Evolutionary conservation across 192 early-diverging fungal genomes (phyloP), one percentile per base, ranked within the genome.

Genomic region (Mortierella claussenii): DNA sequence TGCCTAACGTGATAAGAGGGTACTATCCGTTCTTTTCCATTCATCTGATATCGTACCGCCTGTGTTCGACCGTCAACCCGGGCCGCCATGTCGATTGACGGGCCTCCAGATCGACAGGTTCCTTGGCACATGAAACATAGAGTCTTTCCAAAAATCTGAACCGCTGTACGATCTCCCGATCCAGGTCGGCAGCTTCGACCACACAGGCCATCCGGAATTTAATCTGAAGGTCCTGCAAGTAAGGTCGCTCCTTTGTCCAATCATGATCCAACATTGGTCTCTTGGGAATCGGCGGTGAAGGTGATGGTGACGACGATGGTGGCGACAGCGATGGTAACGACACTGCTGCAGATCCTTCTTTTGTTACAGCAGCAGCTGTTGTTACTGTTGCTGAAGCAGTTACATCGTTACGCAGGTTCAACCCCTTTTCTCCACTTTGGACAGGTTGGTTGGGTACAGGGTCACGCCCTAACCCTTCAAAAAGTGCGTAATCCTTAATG

Each of bases 101-200:
- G 4, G 23, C 64, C 2, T 47, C 64, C 15, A 66, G 33, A 4
- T 37, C 54, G 3, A 37, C 53, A 1, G 64, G 64, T 26, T 36
- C 47, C 44, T 48, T 44, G 26, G 34, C 49, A 36, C 65, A 43
- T 24, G 65, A 49, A 13, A 68, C 12, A 13, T 43, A 68, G 47
- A 69, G 52, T 3, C 34, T 18, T 23, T 71, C 69, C 26, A 71
- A 37, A 17, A 71, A 63, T 18, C 69, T 23, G 30, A 71, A 71
- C 20, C 69, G 69, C 13, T 56, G 24, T 8, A 71, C 49, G 10
- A 71, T 18, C 23, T 71, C 69, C 3, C 60, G 60, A 24, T 64
- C 60, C 31, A 71, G 34, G 45, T 69, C 68, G 21, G 20, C 18
- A 0, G 68, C 55, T 17, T 26, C 20, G 31, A 69, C 34, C 9